Conservation (phyloP, 208 protist genomes). For the Naegleria gruberi region DNA sequence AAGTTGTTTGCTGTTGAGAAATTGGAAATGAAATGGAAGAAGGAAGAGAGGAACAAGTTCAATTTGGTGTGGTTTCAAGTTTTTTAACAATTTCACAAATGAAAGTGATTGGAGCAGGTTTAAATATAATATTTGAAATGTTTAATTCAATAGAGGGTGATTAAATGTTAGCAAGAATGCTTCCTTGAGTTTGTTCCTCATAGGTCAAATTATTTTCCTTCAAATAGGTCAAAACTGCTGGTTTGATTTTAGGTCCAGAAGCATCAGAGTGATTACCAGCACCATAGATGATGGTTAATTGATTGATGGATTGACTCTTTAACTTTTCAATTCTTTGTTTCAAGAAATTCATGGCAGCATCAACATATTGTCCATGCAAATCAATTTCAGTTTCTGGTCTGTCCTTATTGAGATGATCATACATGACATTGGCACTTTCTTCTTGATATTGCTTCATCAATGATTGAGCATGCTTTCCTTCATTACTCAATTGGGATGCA, state of each 20-base stretch:
- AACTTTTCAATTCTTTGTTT: background rate
- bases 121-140: too few species aligned
- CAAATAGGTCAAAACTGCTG: background rate
- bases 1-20: too few species aligned
- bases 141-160: too few species aligned
- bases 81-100: too few species aligned
- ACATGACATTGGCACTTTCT: background rate
- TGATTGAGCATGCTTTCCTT: background rate
- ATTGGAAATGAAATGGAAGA: too few species aligned
- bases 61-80: too few species aligned
- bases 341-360: background rate
- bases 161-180: background rate
- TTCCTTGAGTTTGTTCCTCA: background rate
- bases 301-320: background rate
- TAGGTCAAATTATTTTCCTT: background rate
- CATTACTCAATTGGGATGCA: background rate
- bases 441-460: background rate
- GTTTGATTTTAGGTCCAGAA: background rate
- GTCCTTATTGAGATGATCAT: background rate
- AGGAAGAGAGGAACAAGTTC: too few species aligned
- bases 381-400: background rate
- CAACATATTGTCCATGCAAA: background rate
- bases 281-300: background rate
- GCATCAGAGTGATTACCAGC: background rate
- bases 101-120: too few species aligned